phyloP scores from a whole-genome alignment of 2,329 filamentous ascomycete species.

The Neonectria coccinea region DNA sequence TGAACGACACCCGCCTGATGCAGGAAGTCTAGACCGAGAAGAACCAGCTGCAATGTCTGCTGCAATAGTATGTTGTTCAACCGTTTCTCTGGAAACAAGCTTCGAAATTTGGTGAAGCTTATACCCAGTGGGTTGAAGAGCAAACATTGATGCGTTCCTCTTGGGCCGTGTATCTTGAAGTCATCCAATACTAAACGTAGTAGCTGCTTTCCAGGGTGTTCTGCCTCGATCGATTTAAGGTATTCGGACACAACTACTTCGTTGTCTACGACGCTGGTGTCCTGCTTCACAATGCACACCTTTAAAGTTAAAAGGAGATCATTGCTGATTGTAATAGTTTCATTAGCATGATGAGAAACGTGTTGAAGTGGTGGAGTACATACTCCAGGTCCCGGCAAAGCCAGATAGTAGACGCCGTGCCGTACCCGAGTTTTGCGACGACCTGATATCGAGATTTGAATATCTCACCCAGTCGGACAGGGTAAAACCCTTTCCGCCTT shows the following conservation, averaged over 20 bases:
- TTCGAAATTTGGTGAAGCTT: constrained; percentile 42
- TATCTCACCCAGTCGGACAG: constrained; percentile 50
- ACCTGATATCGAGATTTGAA: constrained; percentile 51
- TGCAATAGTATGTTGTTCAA: constrained; percentile 44
- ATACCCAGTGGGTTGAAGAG: constrained; percentile 50
- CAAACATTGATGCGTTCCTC: background rate
- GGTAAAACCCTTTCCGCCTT: constrained; percentile 49
- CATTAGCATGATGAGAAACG: too few species aligned
- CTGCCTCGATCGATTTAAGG: constrained; percentile 23
- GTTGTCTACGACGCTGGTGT: constrained; percentile 35
- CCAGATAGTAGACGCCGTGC: constrained; percentile 57
- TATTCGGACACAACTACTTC: constrained; percentile 49
- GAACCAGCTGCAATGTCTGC: constrained; percentile 36
- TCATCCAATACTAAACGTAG: background rate
- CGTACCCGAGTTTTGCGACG: constrained; percentile 58
- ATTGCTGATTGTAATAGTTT: constrained; percentile 19
- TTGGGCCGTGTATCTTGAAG: background rate
- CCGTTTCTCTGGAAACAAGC: constrained; percentile 32
- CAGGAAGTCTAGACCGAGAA: constrained; percentile 43
- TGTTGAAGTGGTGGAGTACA: background rate
- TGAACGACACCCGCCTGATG: constrained; percentile 45
- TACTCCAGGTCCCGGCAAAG: constrained; percentile 52
- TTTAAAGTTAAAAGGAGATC: constrained; percentile 49
- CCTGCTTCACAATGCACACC: constrained; percentile 47
- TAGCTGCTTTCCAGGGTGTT: background rate